phyloP scores from a whole-genome alignment of 2,329 filamentous ascomycete genomes.

The Knoxdaviesia capensis region DNA sequence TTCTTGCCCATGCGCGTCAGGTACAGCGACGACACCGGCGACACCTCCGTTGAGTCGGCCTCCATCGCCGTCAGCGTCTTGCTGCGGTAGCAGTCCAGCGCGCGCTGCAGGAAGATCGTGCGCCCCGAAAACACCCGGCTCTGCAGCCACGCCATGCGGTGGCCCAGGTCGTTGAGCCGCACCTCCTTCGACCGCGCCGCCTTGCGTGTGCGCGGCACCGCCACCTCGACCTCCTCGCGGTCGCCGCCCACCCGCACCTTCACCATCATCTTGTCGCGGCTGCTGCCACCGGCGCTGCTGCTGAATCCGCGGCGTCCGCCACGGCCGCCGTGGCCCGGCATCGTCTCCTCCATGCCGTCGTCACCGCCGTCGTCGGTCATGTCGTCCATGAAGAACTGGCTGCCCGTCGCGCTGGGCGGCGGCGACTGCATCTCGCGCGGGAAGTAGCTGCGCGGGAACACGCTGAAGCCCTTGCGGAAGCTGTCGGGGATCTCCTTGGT shows the following conservation, averaged over 20 bases:
- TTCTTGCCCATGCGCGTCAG: conserved; percentile 78
- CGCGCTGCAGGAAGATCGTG: conserved; percentile 76
- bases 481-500: conserved; percentile 93
- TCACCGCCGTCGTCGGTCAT: conserved; percentile 29
- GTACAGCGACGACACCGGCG: conserved; percentile 60
- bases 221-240: conserved; percentile 51
- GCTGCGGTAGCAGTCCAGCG: conserved; percentile 85
- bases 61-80: conserved; percentile 76
- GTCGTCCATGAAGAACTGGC: conserved; percentile 54
- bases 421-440: conserved; percentile 83
- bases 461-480: conserved; percentile 74
- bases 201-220: conserved; percentile 54
- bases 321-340: conserved; percentile 15
- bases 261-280: conserved; percentile 22
- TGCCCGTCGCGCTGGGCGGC: conserved; percentile 54
- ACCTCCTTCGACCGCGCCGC: conserved; percentile 60
- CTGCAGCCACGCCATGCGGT: conserved; percentile 93
- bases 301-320: conserved; percentile 8
- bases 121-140: conserved; percentile 76
- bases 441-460: conserved; percentile 82
- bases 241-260: conserved; percentile 43
- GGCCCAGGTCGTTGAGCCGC: conserved; percentile 80
- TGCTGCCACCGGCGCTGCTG: conserved; percentile 12
- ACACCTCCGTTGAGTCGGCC: conserved; percentile 54
- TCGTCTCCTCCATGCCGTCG: conserved; percentile 27